Conservation (phyloP, 306 rosid species). For the Vigna reflexopilosa region DNA sequence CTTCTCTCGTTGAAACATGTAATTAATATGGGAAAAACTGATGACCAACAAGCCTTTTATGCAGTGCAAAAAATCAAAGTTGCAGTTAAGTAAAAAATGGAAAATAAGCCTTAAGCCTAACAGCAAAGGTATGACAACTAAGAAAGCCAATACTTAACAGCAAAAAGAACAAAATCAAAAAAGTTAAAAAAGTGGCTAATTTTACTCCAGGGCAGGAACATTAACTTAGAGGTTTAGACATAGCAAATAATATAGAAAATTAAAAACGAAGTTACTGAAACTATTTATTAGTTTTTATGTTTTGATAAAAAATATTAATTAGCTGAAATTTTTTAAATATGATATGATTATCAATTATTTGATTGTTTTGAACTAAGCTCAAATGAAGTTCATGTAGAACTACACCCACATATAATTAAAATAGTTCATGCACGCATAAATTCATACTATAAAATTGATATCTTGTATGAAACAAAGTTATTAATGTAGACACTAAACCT, state of each 20-base stretch:
- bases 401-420: background rate
- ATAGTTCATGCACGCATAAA: background rate
- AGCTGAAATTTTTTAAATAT: background rate
- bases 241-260: slow-evolving; percentile 15
- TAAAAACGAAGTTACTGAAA: background rate
- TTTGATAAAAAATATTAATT: background rate
- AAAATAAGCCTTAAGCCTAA: background rate
- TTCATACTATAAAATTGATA: background rate
- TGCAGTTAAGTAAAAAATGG: background rate
- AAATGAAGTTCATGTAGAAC: background rate
- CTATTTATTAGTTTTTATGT: background rate
- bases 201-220: background rate
- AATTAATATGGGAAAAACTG: slow-evolving; percentile 23
- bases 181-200: background rate
- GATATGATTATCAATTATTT: slow-evolving; percentile 13
- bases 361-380: slow-evolving; percentile 13
- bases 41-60: background rate
- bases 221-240: background rate
- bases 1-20: slow-evolving; percentile 55
- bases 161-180: background rate
- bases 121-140: background rate
- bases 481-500: too few relatives aligned
- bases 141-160: background rate
- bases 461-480: background rate
- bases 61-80: slow-evolving; percentile 19